Evolutionary conservation across 2,329 filamentous ascomycete species (phyloP), one percentile per base, ranked within the genome.

Genomic region (Nemania abortiva): DNA sequence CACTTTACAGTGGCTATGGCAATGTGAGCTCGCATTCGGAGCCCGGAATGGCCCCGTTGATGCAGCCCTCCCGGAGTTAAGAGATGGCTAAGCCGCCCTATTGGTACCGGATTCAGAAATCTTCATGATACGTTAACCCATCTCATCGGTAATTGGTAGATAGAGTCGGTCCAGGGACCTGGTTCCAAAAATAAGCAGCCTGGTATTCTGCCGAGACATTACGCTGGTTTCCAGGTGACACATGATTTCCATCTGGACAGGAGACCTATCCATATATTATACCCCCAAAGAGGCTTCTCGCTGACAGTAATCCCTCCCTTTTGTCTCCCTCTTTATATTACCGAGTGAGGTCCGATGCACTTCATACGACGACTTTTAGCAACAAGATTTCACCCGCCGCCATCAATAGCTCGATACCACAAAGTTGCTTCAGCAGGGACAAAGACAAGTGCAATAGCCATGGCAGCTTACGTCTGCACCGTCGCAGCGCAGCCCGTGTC

Each of bases 401-500:
- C 61, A 37, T 54, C 69, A 24, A 27, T 63, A 42, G 42, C 59
- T 37, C 58, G 63, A 66, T 71, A 70, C 45, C 53, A 59, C 20
- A 74, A 59, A 64, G 68, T 65, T n/a, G 74, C 75, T 18, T 74
- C 72, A 15, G 61, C 71, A 11, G 69, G 66, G 6, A 63, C 71
- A 10, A 69, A 72, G 13, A 68, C 72, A 39, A 64, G 73, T 2
- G 70, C 66, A 22, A 70, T 72, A 4, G 70, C 74, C 65, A 70
- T 77, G 73, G 70, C 70, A 0, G 71, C 71, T 2, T 77, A 77
- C 66, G 66, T 70, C n/a, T 73, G 74, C 65, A 74, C 64, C 22
- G 75, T 78, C 42, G 69, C 70, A 13, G 68, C 68, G 20, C 78
- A 77, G 47, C 74, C 80, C 24, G 74, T 77, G 42, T 73, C 78